These are phyloP conservation scores for Monarda citriodora DNA, from an alignment of 305 asterid species.

Conservation along the genomic window DNA sequence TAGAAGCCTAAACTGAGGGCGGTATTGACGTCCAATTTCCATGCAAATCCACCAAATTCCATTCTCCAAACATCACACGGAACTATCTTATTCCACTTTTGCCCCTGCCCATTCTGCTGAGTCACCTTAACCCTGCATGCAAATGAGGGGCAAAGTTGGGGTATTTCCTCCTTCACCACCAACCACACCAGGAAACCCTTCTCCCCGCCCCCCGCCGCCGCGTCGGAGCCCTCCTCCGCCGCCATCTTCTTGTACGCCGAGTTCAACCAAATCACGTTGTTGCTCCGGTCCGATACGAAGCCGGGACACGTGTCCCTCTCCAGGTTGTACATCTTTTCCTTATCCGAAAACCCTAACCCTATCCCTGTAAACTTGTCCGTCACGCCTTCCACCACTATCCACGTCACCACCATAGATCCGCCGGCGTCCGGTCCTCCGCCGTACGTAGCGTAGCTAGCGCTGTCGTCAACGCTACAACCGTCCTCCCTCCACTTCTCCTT, in stretches of 20 bases:
- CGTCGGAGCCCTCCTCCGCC: slow-evolving; percentile 9
- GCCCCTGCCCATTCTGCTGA: slow-evolving; percentile 20
- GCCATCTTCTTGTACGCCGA: slow-evolving; percentile 37
- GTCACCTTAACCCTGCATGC: slow-evolving; percentile 36
- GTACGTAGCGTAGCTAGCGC: slow-evolving; percentile 7
- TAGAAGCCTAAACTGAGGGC: slow-evolving; percentile 35
- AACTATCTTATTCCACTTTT: slow-evolving; percentile 28
- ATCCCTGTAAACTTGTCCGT: slow-evolving; percentile 23
- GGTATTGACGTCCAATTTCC: slow-evolving; percentile 45
- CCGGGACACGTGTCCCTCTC: slow-evolving; percentile 48
- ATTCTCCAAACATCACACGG: slow-evolving; percentile 49
- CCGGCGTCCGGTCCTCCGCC: not conserved
- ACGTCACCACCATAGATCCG: slow-evolving; percentile 25
- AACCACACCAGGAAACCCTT: slow-evolving; percentile 32
- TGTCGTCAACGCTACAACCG: not conserved
- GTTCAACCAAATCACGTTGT: slow-evolving; percentile 42
- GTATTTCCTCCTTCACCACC: slow-evolving; percentile 29
- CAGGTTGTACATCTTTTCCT: slow-evolving; percentile 28
- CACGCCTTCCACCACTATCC: slow-evolving; percentile 33
- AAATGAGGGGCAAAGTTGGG: slow-evolving; percentile 26
- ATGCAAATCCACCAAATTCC: slow-evolving; percentile 42
- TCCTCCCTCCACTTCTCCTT: not conserved
- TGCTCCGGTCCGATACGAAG: slow-evolving; percentile 33
- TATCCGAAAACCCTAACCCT: slow-evolving; percentile 44
- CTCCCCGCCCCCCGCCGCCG: slow-evolving; percentile 15